Conservation (phyloP, 371 early-diverging fungal species). For the Rhizopus stolonifer region DNA sequence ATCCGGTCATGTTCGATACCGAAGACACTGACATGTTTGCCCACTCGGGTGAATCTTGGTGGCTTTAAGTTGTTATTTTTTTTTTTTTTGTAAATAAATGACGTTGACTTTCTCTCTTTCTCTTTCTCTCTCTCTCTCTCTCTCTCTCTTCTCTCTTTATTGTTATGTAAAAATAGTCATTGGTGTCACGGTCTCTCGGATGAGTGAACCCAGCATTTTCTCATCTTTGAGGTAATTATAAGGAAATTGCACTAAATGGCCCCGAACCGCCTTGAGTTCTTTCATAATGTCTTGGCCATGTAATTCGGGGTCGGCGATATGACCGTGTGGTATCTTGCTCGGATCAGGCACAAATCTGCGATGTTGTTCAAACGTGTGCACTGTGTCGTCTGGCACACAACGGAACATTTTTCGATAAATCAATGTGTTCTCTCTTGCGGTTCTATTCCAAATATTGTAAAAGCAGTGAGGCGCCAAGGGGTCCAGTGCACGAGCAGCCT, state of each 20-base stretch:
- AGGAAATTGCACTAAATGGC: conserved; percentile 76
- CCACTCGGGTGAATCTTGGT: conserved; percentile 48
- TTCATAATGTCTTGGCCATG: conserved; percentile 39
- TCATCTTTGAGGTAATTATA: conserved; percentile 67
- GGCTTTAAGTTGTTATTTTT: conserved; percentile 34
- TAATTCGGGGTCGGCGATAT: conserved; percentile 52
- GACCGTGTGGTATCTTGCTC: conserved; percentile 52
- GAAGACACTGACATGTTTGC: conserved; percentile 38
- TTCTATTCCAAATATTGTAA: conserved; percentile 59
- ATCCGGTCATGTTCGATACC: conserved; percentile 8
- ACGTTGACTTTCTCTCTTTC: neutral
- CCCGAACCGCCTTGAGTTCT: conserved; percentile 44
- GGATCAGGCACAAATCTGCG: conserved; percentile 58
- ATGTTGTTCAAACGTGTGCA: conserved; percentile 64
- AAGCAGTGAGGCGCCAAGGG: conserved; percentile 70
- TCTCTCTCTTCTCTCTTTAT: too few species aligned
- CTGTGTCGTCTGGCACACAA: conserved; percentile 85
- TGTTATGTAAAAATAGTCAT: conserved; percentile 53
- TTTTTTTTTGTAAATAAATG: neutral
- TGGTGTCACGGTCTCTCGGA: conserved; percentile 48
- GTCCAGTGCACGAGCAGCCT: conserved; percentile 53
- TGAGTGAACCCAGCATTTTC: conserved; percentile 60
- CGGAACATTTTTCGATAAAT: conserved; percentile 80
- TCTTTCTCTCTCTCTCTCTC: too few species aligned
- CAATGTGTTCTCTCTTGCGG: conserved; percentile 66